Conservation (phyloP, 106 monocot genomes). For the Alisma plantagoaquatica region DNA sequence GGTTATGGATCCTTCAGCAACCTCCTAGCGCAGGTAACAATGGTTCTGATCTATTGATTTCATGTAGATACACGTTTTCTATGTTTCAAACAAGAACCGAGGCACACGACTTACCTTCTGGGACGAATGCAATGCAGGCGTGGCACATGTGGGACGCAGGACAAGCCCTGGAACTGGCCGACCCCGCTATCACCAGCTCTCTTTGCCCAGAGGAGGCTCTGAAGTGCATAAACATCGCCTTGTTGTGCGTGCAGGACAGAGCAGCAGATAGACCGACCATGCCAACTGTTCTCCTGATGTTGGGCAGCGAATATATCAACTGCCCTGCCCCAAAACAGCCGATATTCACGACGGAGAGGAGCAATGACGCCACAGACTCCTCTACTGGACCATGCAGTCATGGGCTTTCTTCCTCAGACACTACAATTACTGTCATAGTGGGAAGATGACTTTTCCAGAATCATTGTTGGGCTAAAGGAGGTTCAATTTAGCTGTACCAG, state of each 20-base stretch:
- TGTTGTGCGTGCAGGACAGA: background rate
- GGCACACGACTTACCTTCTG: background rate
- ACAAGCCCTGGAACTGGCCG: background rate
- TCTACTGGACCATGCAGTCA: too few species aligned
- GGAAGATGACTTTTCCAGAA: too few species aligned
- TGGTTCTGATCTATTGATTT: background rate
- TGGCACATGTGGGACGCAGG: background rate
- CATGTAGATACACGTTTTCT: too few species aligned
- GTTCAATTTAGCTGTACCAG: too few species aligned
- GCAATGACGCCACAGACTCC: too few species aligned
- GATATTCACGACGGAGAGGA: background rate
- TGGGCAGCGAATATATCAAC: background rate
- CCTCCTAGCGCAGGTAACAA: background rate
- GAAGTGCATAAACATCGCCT: background rate
- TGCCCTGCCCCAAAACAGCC: background rate
- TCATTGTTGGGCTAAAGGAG: too few species aligned
- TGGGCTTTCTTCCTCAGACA: too few species aligned
- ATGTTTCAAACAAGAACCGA: too few species aligned
- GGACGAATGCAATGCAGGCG: slow-evolving; percentile 2
- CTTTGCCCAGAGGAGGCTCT: background rate
- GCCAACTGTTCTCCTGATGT: background rate
- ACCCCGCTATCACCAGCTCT: background rate
- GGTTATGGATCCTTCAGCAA: background rate
- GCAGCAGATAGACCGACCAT: background rate
- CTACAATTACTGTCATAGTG: too few species aligned